Evolutionary conservation across 202 grass and related monocot genomes (phyloP), one percentile per base, ranked within the genome.

Genomic region (Thinopyrum obtusiflorum): DNA sequence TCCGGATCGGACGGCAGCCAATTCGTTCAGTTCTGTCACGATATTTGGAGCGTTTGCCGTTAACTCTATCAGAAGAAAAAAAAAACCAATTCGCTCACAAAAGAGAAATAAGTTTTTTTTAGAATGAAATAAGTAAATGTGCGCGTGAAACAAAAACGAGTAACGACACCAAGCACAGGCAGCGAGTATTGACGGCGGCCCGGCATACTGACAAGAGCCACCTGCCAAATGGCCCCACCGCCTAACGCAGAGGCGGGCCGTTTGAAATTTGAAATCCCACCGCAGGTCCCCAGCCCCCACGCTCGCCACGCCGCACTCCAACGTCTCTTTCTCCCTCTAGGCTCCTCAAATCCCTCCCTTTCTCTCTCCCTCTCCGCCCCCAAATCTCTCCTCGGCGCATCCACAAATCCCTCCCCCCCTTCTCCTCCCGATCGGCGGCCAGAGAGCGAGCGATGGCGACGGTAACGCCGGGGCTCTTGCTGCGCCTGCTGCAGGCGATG

Each of bases 401-500:
- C 51, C 51, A n/a, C 51, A 57, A n/a, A 8, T n/a, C 70, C 40
- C 47, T 29, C 70, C 53, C 0, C 28, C 39, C 63, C 57, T 63
- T 9, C 69, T 20, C 40, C 11, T 18, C 76, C 71, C 71, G 71
- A 74, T 76, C 55, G 65, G 39, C 79, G 32, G 42, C 32, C 82
- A 65, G 18, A 37, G 4, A 26, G 11, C 5, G 6, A 74, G 44
- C 24, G 27, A 98, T 98, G 96, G 96, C 96, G 73, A 86, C 84
- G 27, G 65, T 94, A 27, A 88, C 90, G 84, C 91, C 68, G 64
- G 95, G 95, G 1, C 80, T 94, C 12, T 93, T 98, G 65, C 89
- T 98, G 4, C 89, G 84, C 82, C 88, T 98, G 2, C 89, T 98
- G 0, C 96, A 98, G 80, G 65, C 96, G 6, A 98, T 98, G 96